Percentiles rank a stretch among this genome's conserved stretches.
These are phyloP conservation scores for Albugo candida DNA, from an alignment of 352 stramenopile genomes.

Conservation along the genomic window DNA sequence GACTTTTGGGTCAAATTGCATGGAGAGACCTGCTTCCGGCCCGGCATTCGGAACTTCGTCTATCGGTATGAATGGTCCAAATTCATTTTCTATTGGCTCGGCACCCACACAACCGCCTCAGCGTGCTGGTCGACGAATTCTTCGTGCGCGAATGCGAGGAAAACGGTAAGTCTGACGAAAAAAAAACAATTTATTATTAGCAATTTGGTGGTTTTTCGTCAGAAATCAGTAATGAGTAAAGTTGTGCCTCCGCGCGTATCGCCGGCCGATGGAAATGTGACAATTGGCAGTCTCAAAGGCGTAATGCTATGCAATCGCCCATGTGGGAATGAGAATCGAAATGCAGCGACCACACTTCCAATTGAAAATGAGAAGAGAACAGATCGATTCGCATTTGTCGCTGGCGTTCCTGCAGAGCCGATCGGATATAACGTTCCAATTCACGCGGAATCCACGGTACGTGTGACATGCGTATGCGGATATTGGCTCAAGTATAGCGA, in stretches of 20 bases:
- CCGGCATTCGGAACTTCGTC: no score
- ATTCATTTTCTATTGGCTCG: no score
- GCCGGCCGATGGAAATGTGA: constrained; percentile 22
- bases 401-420: constrained; percentile 36
- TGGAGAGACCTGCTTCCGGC: no score
- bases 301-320: constrained; percentile 91
- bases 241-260: no score
- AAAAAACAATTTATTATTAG: constrained; percentile 1
- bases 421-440: constrained; percentile 70
- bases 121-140: constrained; percentile 4
- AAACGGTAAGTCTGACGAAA: background rate
- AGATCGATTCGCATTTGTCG: constrained; percentile 31
- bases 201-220: no score
- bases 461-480: background rate
- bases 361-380: no score
- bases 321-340: constrained; percentile 74
- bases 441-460: constrained; percentile 36
- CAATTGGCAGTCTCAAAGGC: constrained; percentile 89
- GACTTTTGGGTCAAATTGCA: no score
- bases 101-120: no score
- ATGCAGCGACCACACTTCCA: constrained; percentile 1
- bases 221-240: no score
- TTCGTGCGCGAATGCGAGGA: background rate
- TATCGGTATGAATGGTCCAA: no score
- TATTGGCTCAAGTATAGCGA: background rate